These are phyloP conservation scores for Dendrocalamus sinicus DNA, from an alignment of 176 grass and related monocot genomes.

Conservation along the genomic window DNA sequence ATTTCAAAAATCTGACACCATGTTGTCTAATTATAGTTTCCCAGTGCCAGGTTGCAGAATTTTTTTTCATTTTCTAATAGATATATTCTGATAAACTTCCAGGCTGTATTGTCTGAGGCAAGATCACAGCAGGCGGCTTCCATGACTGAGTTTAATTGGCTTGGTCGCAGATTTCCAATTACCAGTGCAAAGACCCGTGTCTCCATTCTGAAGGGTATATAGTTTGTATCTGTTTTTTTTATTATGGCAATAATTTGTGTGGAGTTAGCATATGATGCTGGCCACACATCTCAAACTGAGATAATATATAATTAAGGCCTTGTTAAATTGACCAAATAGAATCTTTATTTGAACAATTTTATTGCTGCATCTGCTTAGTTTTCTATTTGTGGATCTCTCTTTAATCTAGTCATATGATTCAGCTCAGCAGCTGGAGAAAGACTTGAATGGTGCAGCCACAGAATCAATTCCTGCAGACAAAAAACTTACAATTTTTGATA, in stretches of 20 bases:
- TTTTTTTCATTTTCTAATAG: slow-evolving; percentile 16
- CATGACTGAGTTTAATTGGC: slow-evolving; percentile 95
- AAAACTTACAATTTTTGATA: slow-evolving; percentile 91
- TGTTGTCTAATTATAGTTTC: background rate
- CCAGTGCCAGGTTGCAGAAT: background rate
- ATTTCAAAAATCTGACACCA: slow-evolving; percentile 24
- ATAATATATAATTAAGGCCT: slow-evolving; percentile 2
- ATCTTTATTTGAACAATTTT: slow-evolving; percentile 11
- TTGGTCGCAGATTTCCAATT: slow-evolving; percentile 88
- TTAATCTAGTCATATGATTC: slow-evolving; percentile 67
- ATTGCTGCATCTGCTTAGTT: slow-evolving; percentile 24
- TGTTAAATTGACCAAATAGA: background rate
- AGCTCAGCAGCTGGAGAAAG: slow-evolving; percentile 99
- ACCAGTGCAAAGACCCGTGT: slow-evolving; percentile 94
- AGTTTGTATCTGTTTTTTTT: slow-evolving; percentile 25
- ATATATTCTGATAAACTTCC: slow-evolving; percentile 29
- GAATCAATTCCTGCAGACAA: slow-evolving; percentile 84
- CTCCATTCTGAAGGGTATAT: slow-evolving; percentile 93
- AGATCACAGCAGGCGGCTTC: slow-evolving; percentile 92
- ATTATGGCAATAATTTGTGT: background rate
- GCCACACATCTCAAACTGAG: background rate
- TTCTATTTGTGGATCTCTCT: slow-evolving; percentile 42
- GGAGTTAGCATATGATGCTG: background rate
- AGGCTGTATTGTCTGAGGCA: slow-evolving; percentile 97
- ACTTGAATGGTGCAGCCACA: slow-evolving; percentile 62